Percentiles rank a stretch among this genome's conserved stretches.
phyloP scores from a whole-genome alignment of 1,284 basidiomycete genomes.

The Puccinia triticina region DNA sequence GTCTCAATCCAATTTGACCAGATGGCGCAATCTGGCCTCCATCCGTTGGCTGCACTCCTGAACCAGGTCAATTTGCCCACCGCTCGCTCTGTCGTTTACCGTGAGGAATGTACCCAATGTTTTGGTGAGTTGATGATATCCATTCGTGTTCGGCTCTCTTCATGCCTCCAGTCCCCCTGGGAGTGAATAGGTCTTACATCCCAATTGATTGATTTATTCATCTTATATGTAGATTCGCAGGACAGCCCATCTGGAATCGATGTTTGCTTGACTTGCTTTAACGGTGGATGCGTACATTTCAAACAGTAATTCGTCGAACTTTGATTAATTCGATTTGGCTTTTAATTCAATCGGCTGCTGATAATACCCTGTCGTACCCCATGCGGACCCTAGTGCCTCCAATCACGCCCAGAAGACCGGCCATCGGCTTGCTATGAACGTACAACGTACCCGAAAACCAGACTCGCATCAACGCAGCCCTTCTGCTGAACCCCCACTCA shows the following conservation, averaged over 20 bases:
- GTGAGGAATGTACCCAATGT: slow-evolving; percentile 92
- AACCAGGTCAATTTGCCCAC: slow-evolving; percentile 15
- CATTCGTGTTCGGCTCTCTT: slow-evolving; percentile 29
- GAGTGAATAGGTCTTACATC: not conserved
- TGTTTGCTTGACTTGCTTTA: slow-evolving; percentile 90
- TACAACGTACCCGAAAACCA: slow-evolving; percentile 75
- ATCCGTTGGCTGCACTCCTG: not conserved
- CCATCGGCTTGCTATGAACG: slow-evolving; percentile 78
- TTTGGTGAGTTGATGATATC: slow-evolving; percentile 67
- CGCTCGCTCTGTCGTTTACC: slow-evolving; percentile 65
- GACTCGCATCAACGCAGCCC: slow-evolving; percentile 61
- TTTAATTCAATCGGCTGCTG: slow-evolving; percentile 59
- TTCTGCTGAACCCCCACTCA: slow-evolving; percentile 80
- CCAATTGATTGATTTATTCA: not conserved
- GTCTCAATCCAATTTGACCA: not conserved
- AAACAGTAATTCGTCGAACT: slow-evolving; percentile 61
- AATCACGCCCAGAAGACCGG: slow-evolving; percentile 73
- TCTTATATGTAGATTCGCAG: slow-evolving; percentile 61
- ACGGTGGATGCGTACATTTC: slow-evolving; percentile 74
- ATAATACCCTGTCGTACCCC: slow-evolving; percentile 54
- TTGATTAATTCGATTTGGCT: not conserved
- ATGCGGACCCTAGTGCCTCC: slow-evolving; percentile 52
- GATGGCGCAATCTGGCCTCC: not conserved
- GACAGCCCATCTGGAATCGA: slow-evolving; percentile 77
- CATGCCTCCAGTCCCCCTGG: slow-evolving; percentile 19